phyloP scores from a whole-genome alignment of 164 flowering plant genomes.

The Umbellularia californica region DNA sequence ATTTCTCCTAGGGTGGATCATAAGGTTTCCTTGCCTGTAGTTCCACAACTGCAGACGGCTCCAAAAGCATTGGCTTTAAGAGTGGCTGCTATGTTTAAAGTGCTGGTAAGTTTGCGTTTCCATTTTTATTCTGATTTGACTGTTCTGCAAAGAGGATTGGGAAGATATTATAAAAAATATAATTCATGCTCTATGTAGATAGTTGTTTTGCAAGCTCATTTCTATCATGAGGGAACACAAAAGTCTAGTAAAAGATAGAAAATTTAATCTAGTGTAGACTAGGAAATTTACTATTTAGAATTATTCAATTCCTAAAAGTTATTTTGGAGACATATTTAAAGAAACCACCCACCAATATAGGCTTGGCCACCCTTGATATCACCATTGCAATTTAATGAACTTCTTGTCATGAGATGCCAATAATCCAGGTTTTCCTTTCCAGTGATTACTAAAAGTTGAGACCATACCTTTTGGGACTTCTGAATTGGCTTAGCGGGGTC shows the following conservation, averaged over 20 bases:
- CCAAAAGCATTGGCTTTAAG: constrained; percentile 68
- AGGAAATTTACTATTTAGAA: neutral
- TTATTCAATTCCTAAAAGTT: neutral
- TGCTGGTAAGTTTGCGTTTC: constrained; percentile 58
- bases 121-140: neutral
- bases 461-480: too few relatives aligned
- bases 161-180: neutral
- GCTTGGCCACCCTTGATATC: neutral
- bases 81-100: constrained; percentile 74
- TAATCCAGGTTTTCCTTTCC: neutral
- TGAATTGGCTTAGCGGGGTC: too few relatives aligned
- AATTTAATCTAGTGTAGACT: neutral
- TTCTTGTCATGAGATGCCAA: neutral
- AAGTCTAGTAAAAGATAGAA: neutral
- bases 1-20: constrained; percentile 43
- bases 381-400: neutral
- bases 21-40: constrained; percentile 35
- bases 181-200: neutral
- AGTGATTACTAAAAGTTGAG: too few relatives aligned
- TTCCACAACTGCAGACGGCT: constrained; percentile 58
- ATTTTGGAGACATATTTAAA: neutral
- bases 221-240: neutral
- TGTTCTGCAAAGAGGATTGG: neutral
- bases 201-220: constrained; percentile 1
- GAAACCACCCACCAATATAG: neutral